Conservation (phyloP, 2,329 filamentous ascomycete genomes). For the Cercospora zeae-maydis region DNA sequence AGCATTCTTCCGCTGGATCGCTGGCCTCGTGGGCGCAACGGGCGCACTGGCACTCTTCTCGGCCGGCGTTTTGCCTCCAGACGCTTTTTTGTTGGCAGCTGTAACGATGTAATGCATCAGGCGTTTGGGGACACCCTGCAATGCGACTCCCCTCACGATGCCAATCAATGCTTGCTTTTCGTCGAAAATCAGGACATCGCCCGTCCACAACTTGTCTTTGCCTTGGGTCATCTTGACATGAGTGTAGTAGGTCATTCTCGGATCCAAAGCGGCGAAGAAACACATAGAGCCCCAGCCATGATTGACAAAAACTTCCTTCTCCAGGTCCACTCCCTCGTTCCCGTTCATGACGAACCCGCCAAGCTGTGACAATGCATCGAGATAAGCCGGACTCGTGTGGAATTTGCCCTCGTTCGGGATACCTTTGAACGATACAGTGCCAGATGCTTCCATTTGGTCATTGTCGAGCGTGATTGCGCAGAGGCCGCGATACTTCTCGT, state of each 20-base stretch:
- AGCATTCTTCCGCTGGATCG: background rate
- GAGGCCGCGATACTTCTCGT: constrained; percentile 37
- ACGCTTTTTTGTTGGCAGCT: constrained; percentile 19
- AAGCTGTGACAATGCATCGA: constrained; percentile 40
- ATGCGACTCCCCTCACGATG: constrained; percentile 31
- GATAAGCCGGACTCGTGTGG: constrained; percentile 31
- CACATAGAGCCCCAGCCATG: constrained; percentile 35
- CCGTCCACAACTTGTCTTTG: constrained; percentile 36
- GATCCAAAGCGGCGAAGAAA: constrained; percentile 28
- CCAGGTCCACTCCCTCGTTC: constrained; percentile 30
- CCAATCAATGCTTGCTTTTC: constrained; percentile 28
- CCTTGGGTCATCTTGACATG: constrained; percentile 32
- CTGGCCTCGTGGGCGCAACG: background rate
- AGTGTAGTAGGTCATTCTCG: constrained; percentile 31
- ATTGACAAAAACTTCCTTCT: constrained; percentile 36
- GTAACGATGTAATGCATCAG: constrained; percentile 24
- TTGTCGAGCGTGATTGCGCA: constrained; percentile 39
- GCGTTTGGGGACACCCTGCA: constrained; percentile 24
- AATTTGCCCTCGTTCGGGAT: constrained; percentile 21
- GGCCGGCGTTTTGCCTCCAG: background rate
- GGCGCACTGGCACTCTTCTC: background rate
- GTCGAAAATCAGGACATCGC: constrained; percentile 35
- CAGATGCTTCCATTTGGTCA: constrained; percentile 36
- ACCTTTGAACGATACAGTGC: constrained; percentile 20
- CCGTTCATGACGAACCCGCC: constrained; percentile 25